These are phyloP conservation scores for Debaryomycetaceae sp. DNA, from an alignment of 1,139 yeast genomes.

Conservation along the genomic window DNA sequence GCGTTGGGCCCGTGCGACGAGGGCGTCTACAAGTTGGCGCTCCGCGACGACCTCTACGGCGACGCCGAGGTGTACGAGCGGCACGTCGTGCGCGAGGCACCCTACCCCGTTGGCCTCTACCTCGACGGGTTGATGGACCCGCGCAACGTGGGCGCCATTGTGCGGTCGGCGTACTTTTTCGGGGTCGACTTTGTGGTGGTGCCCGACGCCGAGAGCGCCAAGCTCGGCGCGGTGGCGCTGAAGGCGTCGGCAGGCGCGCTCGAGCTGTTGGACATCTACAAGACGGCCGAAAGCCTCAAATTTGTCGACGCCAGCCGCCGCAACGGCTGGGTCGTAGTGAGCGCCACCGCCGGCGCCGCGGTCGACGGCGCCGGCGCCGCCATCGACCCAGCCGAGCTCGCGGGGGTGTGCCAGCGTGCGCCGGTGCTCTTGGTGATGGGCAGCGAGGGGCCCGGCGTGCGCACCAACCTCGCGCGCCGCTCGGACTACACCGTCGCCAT, in stretches of 20 bases:
- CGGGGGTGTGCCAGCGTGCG: conserved; percentile 33
- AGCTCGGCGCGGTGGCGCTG: conserved; percentile 69
- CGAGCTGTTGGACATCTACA: conserved; percentile 64
- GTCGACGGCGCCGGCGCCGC: not conserved
- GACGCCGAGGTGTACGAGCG: conserved; percentile 14
- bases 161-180: conserved; percentile 75
- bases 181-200: conserved; percentile 81
- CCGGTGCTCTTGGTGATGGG: conserved; percentile 79
- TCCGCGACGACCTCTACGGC: conserved; percentile 18
- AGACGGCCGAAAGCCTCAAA: conserved; percentile 51
- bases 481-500: conserved; percentile 65
- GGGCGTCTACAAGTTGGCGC: conserved; percentile 21
- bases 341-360: conserved; percentile 43
- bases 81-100: conserved; percentile 13
- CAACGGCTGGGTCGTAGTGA: conserved; percentile 69
- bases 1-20: conserved; percentile 23
- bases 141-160: conserved; percentile 83
- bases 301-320: conserved; percentile 54
- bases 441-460: conserved; percentile 78
- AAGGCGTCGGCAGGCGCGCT: conserved; percentile 89
- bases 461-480: conserved; percentile 57
- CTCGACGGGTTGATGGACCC: conserved; percentile 87
- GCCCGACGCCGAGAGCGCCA: conserved; percentile 69
- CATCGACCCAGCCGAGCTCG: conserved; percentile 36
- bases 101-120: conserved; percentile 66